Conservation (phyloP, 2,329 filamentous ascomycete species). For the Lasiodiplodia theobromae region DNA sequence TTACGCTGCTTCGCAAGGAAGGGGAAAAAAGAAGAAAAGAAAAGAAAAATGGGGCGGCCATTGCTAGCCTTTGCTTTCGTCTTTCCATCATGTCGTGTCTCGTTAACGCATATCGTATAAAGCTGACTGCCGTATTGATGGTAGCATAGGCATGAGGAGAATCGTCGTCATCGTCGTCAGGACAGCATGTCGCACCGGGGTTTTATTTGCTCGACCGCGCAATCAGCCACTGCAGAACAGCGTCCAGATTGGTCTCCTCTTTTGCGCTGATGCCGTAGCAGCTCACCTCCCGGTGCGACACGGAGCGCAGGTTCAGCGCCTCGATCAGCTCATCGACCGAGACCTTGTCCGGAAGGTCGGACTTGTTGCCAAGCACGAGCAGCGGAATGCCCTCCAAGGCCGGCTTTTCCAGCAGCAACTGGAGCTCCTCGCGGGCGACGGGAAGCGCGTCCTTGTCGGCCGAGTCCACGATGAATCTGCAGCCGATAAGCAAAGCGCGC, state of each 20-base stretch:
- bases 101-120: conserved; percentile 32
- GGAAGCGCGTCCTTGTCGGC: conserved; percentile 83
- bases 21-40: background rate
- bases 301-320: conserved; percentile 84
- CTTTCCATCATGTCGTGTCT: conserved; percentile 34
- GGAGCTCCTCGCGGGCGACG: conserved; percentile 89
- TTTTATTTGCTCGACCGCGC: conserved; percentile 77
- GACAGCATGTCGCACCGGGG: conserved; percentile 3
- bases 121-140: conserved; percentile 32
- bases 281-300: conserved; percentile 91
- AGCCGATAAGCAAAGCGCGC: conserved; percentile 38
- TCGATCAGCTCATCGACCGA: conserved; percentile 96
- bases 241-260: conserved; percentile 97
- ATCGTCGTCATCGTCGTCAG: conserved; percentile 29
- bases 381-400: conserved; percentile 89
- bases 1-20: conserved; percentile 18
- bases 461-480: conserved; percentile 92
- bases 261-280: conserved; percentile 99
- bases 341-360: conserved; percentile 87
- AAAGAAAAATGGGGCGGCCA: conserved; percentile 35
- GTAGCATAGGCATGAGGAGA: conserved; percentile 29
- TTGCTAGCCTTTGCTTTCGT: conserved; percentile 45
- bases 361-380: conserved; percentile 96
- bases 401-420: conserved; percentile 83
- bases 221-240: conserved; percentile 95